Evolutionary conservation across 208 protist genomes (phyloP), one percentile per base, ranked within the genome.

Genomic region (Tritrichomonas musculus): DNA sequence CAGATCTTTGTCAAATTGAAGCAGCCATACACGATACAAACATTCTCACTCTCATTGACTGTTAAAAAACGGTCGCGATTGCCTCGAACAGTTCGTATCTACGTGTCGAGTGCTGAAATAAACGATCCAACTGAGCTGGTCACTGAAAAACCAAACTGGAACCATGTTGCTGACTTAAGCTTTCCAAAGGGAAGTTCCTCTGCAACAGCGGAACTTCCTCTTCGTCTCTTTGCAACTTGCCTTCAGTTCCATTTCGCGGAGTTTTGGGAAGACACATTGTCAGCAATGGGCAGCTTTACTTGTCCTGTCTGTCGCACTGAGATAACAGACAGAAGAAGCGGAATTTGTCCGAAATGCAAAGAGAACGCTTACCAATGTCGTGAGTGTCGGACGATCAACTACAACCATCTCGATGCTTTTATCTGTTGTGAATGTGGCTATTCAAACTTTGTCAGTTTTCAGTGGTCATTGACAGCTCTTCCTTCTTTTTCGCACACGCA

Each of bases 311-410:
- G 77, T 30, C 77, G 44, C 30, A 39, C 44, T 8, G 77, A 49
- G 39, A 88, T 33, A 3, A 20, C 47, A 57, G 77, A 88, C 57
- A 44, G 5, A 39, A 9, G 77, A 30, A 57, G 47, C 2, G 97
- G 97, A 44, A 95, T 97, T n/a, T 98, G 97, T 93, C 44, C 80
- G 47, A 94, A 97, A 84, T 98, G 97, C 84, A 94, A 96, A 92
- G 97, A 98, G 92, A 98, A 98, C 94, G 95, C 97, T 3, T 97
- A 96, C 93, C 97, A 98, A 94, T 98, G 97, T 94, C 94, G 96
- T 27, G 95, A 97, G 39, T 98, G 97, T 92, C 94, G 97, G 57
- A 97, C 97, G 94, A 98, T 98, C 93, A 98, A 98, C 94, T 98
- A 98, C 92, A 97, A 98, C 44, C 92, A 98, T 88, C 94, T 97